Percentiles rank a stretch among this genome's conserved stretches.
These are phyloP conservation scores for Heritiera fomes DNA, from an alignment of 345 rosid genomes.

Conservation along the genomic window DNA sequence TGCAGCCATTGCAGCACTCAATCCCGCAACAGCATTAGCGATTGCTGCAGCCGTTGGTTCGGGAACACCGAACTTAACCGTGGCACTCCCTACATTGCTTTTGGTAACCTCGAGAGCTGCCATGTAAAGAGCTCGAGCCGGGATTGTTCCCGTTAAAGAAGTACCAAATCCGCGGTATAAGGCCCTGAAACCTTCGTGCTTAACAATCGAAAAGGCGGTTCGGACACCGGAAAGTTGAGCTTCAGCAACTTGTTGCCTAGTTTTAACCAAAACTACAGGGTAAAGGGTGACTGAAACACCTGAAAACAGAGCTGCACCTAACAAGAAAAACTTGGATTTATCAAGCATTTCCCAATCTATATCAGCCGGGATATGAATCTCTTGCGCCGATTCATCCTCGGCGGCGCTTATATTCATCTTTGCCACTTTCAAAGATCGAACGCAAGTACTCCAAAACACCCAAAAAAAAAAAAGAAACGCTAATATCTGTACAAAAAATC, in stretches of 20 bases:
- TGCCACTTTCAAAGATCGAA: conserved; percentile 32
- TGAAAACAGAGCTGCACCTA: conserved; percentile 89
- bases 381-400: conserved; percentile 53
- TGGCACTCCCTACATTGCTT: conserved; percentile 73
- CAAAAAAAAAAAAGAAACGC: too few species aligned
- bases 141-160: conserved; percentile 84
- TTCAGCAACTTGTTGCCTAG: conserved; percentile 79
- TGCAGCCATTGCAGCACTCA: conserved; percentile 91
- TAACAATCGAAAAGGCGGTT: conserved; percentile 51
- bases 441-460: background rate
- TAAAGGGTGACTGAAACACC: conserved; percentile 81
- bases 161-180: conserved; percentile 91
- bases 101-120: conserved; percentile 83
- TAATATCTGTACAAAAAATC: background rate
- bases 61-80: conserved; percentile 64
- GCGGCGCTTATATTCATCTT: conserved; percentile 61
- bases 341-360: conserved; percentile 92
- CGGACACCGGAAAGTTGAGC: conserved; percentile 58
- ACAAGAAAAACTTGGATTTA: conserved; percentile 79
- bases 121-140: conserved; percentile 93
- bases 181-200: conserved; percentile 72
- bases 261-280: conserved; percentile 76
- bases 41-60: conserved; percentile 66
- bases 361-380: conserved; percentile 64
- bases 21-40: conserved; percentile 81